Evolutionary conservation across 345 rosid species (phyloP), one percentile per base, ranked within the genome.

Genomic region (Bruguiera sexangula): DNA sequence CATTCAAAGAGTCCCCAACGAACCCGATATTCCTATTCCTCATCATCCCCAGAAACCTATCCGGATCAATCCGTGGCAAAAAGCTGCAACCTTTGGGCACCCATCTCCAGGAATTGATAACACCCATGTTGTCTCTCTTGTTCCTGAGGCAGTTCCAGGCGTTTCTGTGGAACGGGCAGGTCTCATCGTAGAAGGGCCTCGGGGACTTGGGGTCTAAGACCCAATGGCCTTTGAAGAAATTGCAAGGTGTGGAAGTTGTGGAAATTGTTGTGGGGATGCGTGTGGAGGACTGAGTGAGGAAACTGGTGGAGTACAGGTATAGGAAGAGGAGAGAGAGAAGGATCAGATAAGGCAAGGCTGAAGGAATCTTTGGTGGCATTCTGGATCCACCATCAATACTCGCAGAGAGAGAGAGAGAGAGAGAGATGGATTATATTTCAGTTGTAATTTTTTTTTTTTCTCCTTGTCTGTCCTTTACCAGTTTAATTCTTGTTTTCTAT

Each of bases 81-180:
- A 43, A 79, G 39, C 58, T 77, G 71, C 99, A 95, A 2, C 52
- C 71, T 50, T 76, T 63, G 7, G 98, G 99, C 3, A 79, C 88
- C 99, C 99, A 95, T 75, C 82, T 76, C 96, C 94, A 84, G 2
- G 98, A 89, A 83, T 86, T 92, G 86, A 90, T 88, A 21, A 13
- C 43, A 58, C 9, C 86, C 91, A 90, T 86, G 82, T 92, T 75
- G 15, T 80, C 85, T 62, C 96, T 76, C 73, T 84, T 77, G 86
- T 86, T 92, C 67, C 77, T 67, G 68, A 89, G 59, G 83, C 97
- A 92, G 74, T 95, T 95, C 96, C 99, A 95, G 22, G 98, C 80
- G 83, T 92, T 90, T 71, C 98, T 76, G 68, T 92, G 99, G 57
- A 95, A 92, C 15, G 98, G 97, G 84, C 98, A 92, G 37, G 91